Evolutionary conservation across 129 eudicot genomes (phyloP).

Genomic region (Lactuca saligna): DNA sequence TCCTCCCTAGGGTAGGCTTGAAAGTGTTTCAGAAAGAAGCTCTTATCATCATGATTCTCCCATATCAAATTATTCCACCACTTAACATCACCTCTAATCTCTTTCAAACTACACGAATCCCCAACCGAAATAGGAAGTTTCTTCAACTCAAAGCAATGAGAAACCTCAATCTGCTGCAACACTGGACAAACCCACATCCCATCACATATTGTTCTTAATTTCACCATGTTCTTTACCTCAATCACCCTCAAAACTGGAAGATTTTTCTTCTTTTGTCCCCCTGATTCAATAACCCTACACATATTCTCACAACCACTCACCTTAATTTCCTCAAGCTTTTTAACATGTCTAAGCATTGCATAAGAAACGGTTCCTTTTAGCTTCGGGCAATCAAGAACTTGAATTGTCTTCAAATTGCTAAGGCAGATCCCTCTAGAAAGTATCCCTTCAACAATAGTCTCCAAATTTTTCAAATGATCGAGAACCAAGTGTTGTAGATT

Average conservation of each 20-base stretch:
- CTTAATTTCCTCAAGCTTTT: slow-evolving; percentile 34
- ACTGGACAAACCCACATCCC: slow-evolving; percentile 18
- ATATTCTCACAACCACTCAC: slow-evolving; percentile 28
- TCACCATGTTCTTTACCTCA: slow-evolving; percentile 23
- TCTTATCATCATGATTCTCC: slow-evolving; percentile 27
- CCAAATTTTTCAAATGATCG: slow-evolving; percentile 16
- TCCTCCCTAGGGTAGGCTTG: neutral
- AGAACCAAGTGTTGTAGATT: slow-evolving; percentile 32
- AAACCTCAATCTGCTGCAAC: slow-evolving; percentile 31
- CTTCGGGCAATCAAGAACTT: slow-evolving; percentile 30
- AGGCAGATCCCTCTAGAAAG: slow-evolving; percentile 26
- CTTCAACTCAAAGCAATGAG: slow-evolving; percentile 12
- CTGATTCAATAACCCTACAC: slow-evolving; percentile 22
- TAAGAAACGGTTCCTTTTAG: slow-evolving; percentile 26
- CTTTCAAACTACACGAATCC: slow-evolving; percentile 12
- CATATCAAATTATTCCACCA: slow-evolving; percentile 39
- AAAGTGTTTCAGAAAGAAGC: neutral
- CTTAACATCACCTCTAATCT: slow-evolving; percentile 31
- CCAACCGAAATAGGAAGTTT: slow-evolving; percentile 21
- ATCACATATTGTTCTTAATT: slow-evolving; percentile 19
- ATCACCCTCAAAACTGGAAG: slow-evolving; percentile 32
- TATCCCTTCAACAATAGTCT: slow-evolving; percentile 25
- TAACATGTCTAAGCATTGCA: slow-evolving; percentile 30
- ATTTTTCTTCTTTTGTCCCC: slow-evolving; percentile 27
- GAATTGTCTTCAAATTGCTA: slow-evolving; percentile 20